Evolutionary conservation across 208 protist genomes (phyloP).

Genomic region (Acanthamoeba royreba): DNA sequence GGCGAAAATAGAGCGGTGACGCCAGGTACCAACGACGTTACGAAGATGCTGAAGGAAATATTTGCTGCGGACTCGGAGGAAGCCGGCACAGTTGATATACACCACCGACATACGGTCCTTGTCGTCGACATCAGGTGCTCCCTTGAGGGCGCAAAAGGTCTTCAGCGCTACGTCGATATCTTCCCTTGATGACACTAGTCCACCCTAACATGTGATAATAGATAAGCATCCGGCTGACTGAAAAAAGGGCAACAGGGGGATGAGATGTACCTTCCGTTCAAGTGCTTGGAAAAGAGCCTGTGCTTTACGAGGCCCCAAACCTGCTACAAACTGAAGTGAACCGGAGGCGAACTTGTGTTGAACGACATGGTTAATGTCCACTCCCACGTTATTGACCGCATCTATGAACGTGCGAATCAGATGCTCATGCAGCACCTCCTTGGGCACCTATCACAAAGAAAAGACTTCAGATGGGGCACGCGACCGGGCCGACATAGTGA

Average conservation of each 20-base stretch:
- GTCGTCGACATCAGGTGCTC: not conserved
- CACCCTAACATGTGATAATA: not conserved
- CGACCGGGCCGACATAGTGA: too few species aligned
- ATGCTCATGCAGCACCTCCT: not conserved
- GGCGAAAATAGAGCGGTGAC: too few species aligned
- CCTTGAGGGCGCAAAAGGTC: not conserved
- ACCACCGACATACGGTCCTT: conserved; percentile 30
- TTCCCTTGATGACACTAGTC: not conserved
- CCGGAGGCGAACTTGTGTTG: not conserved
- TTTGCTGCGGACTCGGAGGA: conserved; percentile 48
- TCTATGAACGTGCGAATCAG: conserved; percentile 43
- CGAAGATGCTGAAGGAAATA: not conserved
- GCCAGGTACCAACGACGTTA: not conserved
- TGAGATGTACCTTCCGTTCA: not conserved
- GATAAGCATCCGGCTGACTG: not conserved
- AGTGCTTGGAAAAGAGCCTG: conserved; percentile 56
- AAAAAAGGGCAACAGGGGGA: not conserved
- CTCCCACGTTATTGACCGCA: conserved; percentile 66
- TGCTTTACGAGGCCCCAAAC: conserved; percentile 70
- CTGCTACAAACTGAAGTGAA: conserved; percentile 55
- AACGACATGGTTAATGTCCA: conserved; percentile 69
- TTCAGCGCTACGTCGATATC: not conserved
- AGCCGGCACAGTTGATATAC: conserved; percentile 68
- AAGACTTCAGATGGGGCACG: too few species aligned
- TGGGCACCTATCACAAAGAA: not conserved